Evolutionary conservation across 306 rosid genomes (phyloP), one percentile per base, ranked within the genome.

Genomic region (Macrotyloma uniflorum): DNA sequence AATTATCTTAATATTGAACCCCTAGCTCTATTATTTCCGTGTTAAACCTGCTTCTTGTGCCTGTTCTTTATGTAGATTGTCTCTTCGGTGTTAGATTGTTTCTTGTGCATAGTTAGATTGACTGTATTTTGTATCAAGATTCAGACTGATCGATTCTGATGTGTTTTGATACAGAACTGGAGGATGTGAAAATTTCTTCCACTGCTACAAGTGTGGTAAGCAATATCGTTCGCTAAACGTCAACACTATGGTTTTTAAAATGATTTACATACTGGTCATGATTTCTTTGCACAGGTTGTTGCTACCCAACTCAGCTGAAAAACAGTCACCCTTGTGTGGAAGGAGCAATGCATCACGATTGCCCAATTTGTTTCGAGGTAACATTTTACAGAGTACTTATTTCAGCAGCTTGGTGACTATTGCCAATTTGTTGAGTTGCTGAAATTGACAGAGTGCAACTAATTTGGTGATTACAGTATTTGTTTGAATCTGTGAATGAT

Each of bases 361-460:
- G 97, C 76, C 96, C 97, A 64, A 84, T 94, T 83, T 92, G 97
- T 80, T 92, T 89, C 74, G 98, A 94, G 98, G 98, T 92, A 84
- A 69, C n/a, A 18, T 38, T 47, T 8, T 67, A 49, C 55, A 10
- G 1, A 10, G 38, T 53, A 20, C 40, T 38, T 12, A 42, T 42
- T 40, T 42, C 47, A 10, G 47, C 20, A 46, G 63, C 24, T 7
- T 19, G 16, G n/a, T 24, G 68, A 19, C 33, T 63, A 12, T 38
- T 38, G 12, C 76, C 38, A 57, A 11, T 38, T 50, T 46, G 33
- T 77, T 15, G n/a, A 46, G 53, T 68, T 26, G 50, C 75, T 42
- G 53, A 43, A 46, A 23, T 69, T 82, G 50, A 82, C 47, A 11
- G 45, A 67, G 67, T n/a, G 43, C 20, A 33, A 81, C 13, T 4